Conservation (phyloP, 1,284 basidiomycete species). For the Hypsizygus ulmarius region DNA sequence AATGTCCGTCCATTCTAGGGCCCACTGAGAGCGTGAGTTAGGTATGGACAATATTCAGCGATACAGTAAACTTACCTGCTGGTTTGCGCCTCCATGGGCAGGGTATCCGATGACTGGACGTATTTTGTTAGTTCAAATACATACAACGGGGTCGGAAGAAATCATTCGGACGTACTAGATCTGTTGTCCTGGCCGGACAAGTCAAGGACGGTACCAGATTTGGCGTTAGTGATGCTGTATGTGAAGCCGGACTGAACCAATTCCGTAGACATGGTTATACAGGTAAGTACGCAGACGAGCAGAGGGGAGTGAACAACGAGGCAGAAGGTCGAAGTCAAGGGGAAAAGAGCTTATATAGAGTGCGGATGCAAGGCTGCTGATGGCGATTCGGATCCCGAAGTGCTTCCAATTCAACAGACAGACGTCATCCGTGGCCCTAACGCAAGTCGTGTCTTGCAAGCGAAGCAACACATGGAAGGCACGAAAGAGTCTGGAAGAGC, state of each 20-base stretch:
- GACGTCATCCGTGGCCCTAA: conserved; percentile 11
- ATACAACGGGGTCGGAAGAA: too few relatives aligned
- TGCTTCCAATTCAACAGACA: neutral
- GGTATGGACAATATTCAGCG: neutral
- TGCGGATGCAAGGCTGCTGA: conserved; percentile 6
- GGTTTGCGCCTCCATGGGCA: conserved; percentile 44
- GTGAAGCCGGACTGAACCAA: conserved; percentile 30
- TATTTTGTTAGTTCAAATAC: neutral
- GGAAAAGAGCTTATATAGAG: conserved; percentile 14
- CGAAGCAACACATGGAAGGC: conserved; percentile 3
- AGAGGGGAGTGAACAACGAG: conserved; percentile 5
- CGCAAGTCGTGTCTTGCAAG: conserved; percentile 10
- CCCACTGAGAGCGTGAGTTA: conserved; percentile 39
- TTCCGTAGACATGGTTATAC: conserved; percentile 13
- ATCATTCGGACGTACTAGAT: conserved; percentile 33
- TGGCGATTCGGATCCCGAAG: conserved; percentile 7
- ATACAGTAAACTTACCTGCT: conserved; percentile 36
- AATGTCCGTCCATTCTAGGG: conserved; percentile 34
- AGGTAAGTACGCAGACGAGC: neutral
- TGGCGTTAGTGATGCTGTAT: conserved; percentile 50
- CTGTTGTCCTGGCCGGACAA: conserved; percentile 49
- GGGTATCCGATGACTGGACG: conserved; percentile 48
- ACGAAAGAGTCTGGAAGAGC: conserved; percentile 2
- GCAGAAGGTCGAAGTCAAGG: conserved; percentile 7
- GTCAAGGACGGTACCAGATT: conserved; percentile 49